Evolutionary conservation across 2,329 filamentous ascomycete genomes (phyloP).

Genomic region (Bipolaris victoriae): DNA sequence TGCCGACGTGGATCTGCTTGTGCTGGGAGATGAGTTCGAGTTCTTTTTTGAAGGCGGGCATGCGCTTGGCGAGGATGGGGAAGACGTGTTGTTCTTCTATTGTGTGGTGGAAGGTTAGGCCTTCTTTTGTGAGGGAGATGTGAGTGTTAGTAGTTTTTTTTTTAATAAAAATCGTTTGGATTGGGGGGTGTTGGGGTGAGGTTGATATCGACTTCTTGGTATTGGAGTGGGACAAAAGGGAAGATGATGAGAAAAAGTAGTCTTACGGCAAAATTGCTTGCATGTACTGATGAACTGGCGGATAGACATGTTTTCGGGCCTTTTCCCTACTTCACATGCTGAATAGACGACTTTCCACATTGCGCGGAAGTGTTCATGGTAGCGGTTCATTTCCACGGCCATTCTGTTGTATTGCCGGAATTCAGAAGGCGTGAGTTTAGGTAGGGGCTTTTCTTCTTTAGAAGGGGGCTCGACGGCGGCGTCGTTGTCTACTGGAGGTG

Average conservation of each 20-base stretch:
- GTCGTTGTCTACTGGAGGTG: conserved; percentile 6
- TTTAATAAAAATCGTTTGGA: no score
- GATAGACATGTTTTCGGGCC: conserved; percentile 69
- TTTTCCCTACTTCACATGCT: conserved; percentile 65
- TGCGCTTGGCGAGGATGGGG: conserved; percentile 74
- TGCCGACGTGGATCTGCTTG: conserved; percentile 75
- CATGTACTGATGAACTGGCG: conserved; percentile 71
- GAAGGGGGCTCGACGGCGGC: neutral
- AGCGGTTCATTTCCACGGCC: conserved; percentile 76
- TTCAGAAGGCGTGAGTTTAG: conserved; percentile 69
- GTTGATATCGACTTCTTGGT: neutral
- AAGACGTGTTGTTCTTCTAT: conserved; percentile 87
- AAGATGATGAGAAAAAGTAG: neutral
- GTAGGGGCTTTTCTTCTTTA: conserved; percentile 52
- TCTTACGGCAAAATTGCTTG: conserved; percentile 65
- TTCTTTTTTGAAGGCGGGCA: conserved; percentile 76
- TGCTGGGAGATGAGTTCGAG: conserved; percentile 76
- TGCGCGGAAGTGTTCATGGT: conserved; percentile 49
- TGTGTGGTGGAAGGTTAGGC: conserved; percentile 74
- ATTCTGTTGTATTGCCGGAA: conserved; percentile 75
- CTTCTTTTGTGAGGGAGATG: no score
- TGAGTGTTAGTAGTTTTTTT: no score
- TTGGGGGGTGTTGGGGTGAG: no score
- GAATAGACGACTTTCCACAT: conserved; percentile 75
- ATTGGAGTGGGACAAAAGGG: neutral